phyloP scores from a whole-genome alignment of 2,329 filamentous ascomycete species.

The Fusarium coffeatum region DNA sequence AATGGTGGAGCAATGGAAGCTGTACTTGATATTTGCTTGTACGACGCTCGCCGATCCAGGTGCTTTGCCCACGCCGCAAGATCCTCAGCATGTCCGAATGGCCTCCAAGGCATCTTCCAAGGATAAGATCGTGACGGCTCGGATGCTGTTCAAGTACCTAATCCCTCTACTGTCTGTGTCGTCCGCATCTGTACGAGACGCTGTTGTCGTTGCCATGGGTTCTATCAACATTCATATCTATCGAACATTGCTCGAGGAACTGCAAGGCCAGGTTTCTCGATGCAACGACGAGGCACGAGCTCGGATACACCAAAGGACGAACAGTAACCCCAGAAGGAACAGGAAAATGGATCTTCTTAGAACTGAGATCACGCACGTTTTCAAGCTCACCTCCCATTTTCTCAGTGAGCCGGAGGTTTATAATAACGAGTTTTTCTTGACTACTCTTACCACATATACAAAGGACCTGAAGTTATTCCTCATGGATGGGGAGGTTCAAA shows the following conservation, averaged over 20 bases:
- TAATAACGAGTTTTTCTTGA: slow-evolving; percentile 89
- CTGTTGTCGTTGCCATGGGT: slow-evolving; percentile 90
- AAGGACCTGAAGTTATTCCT: slow-evolving; percentile 94
- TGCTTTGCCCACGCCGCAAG: slow-evolving; percentile 61
- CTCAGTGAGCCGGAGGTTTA: slow-evolving; percentile 81
- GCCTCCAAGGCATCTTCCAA: slow-evolving; percentile 75
- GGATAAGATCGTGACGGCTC: slow-evolving; percentile 86
- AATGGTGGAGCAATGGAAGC: slow-evolving; percentile 96
- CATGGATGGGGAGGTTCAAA: slow-evolving; percentile 93
- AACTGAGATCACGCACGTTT: slow-evolving; percentile 95
- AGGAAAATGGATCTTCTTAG: slow-evolving; percentile 86
- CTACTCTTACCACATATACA: slow-evolving; percentile 87
- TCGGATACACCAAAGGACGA: slow-evolving; percentile 85
- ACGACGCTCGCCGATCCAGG: slow-evolving; percentile 91
- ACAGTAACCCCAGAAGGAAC: slow-evolving; percentile 84
- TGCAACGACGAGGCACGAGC: slow-evolving; percentile 91
- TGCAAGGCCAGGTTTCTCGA: slow-evolving; percentile 85
- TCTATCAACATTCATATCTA: slow-evolving; percentile 97
- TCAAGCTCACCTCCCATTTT: slow-evolving; percentile 92
- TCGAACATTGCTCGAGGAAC: slow-evolving; percentile 86
- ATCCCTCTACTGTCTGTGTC: slow-evolving; percentile 87
- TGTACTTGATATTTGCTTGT: slow-evolving; percentile 97
- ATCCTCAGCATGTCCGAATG: slow-evolving; percentile 82
- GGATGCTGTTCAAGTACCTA: slow-evolving; percentile 89
- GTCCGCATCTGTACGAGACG: slow-evolving; percentile 84